Base-by-base conservation (phyloP, 106 monocot species). In the Gastrodia elata region DNA sequence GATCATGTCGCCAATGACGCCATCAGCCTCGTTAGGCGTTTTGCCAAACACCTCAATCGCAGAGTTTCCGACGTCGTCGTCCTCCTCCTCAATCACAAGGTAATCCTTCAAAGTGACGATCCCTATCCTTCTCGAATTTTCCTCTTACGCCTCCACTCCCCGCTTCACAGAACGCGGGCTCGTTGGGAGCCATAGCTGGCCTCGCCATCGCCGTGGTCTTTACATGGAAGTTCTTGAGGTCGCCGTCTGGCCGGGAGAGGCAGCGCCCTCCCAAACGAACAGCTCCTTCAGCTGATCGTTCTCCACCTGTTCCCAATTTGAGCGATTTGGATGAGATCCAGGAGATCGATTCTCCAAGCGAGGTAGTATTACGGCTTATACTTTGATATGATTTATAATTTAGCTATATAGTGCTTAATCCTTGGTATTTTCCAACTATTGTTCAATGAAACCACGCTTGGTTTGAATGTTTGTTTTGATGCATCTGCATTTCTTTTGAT, bases 161-260 rank as follows among this genome's bases (percentile, higher is more conserved):
- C 6, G 18, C 2, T 20, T 33, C 20, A 16, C 68, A 90, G 90
- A 75, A 67, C 38, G 91, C 84, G 9, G 84, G 91, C 0, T 91
- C 91, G 38, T 46, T 91, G 25, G 91, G 87, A 33, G 87, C 91
- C 15, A 56, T 87, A 71, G 91, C 91, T 36, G 91, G 91, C 4
- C 83, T 91, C 71, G 91, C 91, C 2, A 81, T 91, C 74, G 87
- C 91, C 0, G 82, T 91, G 33, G 81, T 87, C 16, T 91, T 91
- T 78, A 83, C 86, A 2, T 91, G 91, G 91, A 91, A 81, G 77
- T 83, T 87, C 41, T 42, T 91, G 73, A 74, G 71, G 37, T 68
- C 87, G 35, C 73, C 87, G 37, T 76, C 38, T n/a, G 78, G 39
- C 8, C 42, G 87, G 67, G 76, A 37, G 71, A 28, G 84, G 32